A percentile compares a stretch with the other conserved stretches of the same genome.
Evolutionary conservation across 1,139 yeast genomes (phyloP).

Genomic region (Yamadazyma songkhlaensis): DNA sequence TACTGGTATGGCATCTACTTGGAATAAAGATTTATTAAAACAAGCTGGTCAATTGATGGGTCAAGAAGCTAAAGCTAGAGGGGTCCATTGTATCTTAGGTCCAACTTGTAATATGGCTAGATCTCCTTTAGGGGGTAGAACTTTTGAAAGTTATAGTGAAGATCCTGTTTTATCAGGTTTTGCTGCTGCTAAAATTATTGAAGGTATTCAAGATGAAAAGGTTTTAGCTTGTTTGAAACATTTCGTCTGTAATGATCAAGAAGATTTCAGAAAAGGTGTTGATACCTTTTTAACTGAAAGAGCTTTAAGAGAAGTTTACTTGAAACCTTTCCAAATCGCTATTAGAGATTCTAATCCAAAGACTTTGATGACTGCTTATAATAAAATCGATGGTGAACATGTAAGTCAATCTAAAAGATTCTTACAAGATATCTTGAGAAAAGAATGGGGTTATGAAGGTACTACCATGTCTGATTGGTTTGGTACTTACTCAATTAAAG

Average conservation of each 20-base stretch:
- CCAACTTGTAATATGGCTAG: conserved; percentile 58
- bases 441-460: conserved; percentile 59
- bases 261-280: conserved; percentile 49
- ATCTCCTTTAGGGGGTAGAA: conserved; percentile 63
- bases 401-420: conserved; percentile 45
- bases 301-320: conserved; percentile 59
- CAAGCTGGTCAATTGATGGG: conserved; percentile 33
- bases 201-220: conserved; percentile 53
- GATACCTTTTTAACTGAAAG: conserved; percentile 51
- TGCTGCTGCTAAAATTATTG: conserved; percentile 46
- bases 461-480: conserved; percentile 62
- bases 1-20: conserved; percentile 44
- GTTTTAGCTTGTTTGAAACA: conserved; percentile 60
- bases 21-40: conserved; percentile 26
- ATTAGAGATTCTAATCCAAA: conserved; percentile 48
- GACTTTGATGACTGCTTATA: conserved; percentile 58
- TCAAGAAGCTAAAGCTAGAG: conserved; percentile 31
- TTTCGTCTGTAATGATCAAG: conserved; percentile 60
- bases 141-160: conserved; percentile 61
- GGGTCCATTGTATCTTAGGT: conserved; percentile 47
- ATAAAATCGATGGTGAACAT: conserved; percentile 57
- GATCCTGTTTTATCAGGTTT: conserved; percentile 59
- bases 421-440: conserved; percentile 43
- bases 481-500: conserved; percentile 52
- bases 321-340: conserved; percentile 62